phyloP scores from a whole-genome alignment of 2,329 filamentous ascomycete species.

The Ophioceras dolichostomum region DNA sequence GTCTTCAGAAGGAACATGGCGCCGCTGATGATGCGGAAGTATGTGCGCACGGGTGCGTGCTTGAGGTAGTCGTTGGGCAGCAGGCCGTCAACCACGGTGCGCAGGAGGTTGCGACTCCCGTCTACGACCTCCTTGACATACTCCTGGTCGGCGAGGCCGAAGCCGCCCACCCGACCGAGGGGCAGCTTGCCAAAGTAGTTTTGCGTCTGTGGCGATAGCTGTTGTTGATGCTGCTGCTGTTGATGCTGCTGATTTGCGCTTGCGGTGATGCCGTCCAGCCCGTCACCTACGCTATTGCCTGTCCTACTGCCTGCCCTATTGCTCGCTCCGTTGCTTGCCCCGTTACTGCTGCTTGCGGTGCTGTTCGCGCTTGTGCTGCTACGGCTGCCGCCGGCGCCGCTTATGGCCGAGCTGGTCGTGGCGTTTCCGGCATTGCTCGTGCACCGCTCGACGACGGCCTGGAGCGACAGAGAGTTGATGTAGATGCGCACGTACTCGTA shows the following conservation, averaged over 20 bases:
- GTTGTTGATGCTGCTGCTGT: conserved; percentile 11
- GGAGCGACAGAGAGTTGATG: conserved; percentile 83
- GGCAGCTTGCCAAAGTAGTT: conserved; percentile 53
- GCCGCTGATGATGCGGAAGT: conserved; percentile 76
- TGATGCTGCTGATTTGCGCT: conserved; percentile 17
- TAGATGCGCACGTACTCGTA: conserved; percentile 94
- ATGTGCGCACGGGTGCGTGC: conserved; percentile 72
- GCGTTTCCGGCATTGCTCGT: conserved; percentile 56
- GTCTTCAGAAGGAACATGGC: conserved; percentile 80
- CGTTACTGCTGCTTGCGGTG: not conserved
- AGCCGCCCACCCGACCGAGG: conserved; percentile 50
- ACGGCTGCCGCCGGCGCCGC: conserved; percentile 1
- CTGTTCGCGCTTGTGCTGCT: conserved; percentile 14
- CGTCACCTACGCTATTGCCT: too few relatives aligned
- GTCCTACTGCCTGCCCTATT: too few relatives aligned
- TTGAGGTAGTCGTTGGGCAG: conserved; percentile 65
- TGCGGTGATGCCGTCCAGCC: conserved; percentile 17
- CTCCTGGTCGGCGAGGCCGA: conserved; percentile 55
- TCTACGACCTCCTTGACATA: conserved; percentile 68
- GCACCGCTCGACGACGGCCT: conserved; percentile 89
- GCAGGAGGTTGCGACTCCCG: conserved; percentile 63
- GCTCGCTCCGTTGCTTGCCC: conserved; percentile 16
- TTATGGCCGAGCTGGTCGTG: conserved; percentile 19
- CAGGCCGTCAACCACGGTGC: conserved; percentile 65
- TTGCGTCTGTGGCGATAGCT: conserved; percentile 49